Evolutionary conservation across 75 land plant genomes (phyloP), one percentile per base, ranked within the genome.

Genomic region (Larix kaempferi): DNA sequence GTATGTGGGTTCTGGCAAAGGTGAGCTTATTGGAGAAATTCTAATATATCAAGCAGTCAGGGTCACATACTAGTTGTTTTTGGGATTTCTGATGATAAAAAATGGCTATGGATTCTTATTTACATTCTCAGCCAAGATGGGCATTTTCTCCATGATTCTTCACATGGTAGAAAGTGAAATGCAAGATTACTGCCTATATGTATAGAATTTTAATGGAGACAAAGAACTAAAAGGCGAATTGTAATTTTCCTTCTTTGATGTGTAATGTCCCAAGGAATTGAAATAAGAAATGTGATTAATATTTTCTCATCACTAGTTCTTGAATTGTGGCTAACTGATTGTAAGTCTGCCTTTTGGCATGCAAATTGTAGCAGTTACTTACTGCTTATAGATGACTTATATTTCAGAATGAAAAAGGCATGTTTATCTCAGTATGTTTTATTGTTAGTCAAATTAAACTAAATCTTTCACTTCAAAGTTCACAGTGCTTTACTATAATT

Each of bases 1-100:
- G 80, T 94, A 94, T 62, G 99, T 96, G 5, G 99, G 99, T 5
- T 96, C 99, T 3, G 93, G 99, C 27, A 92, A 86, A 77, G 99
- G 99, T 7, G 94, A 94, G 82, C 93, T 96, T 57, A 94, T 96
- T 57, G 99, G 99, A 26, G 97, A 96, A 74, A 96, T 96, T 41
- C 86, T 96, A 8, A 84, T 90, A 76, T 90, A 96, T 85, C 94
- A 94, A 83, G 99, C 97, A 14, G 95, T 95, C 71, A 80, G 87
- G 44, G 93, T 91, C 35, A 91, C 96, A 16, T 91, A 88, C 37
- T 84, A 76, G 69, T 66, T 66, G 2, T 66, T 65, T 35, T 66
- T 17, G 3, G 33, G 33, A 29, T 29, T 29, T 29, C 33, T n/a
- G n/a, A n/a, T n/a, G n/a, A n/a, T n/a, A n/a, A n/a, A n/a, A n/a